Evolutionary conservation across 257 asterid genomes (phyloP), one percentile per base, ranked within the genome.

Genomic region (Striga asiatica): DNA sequence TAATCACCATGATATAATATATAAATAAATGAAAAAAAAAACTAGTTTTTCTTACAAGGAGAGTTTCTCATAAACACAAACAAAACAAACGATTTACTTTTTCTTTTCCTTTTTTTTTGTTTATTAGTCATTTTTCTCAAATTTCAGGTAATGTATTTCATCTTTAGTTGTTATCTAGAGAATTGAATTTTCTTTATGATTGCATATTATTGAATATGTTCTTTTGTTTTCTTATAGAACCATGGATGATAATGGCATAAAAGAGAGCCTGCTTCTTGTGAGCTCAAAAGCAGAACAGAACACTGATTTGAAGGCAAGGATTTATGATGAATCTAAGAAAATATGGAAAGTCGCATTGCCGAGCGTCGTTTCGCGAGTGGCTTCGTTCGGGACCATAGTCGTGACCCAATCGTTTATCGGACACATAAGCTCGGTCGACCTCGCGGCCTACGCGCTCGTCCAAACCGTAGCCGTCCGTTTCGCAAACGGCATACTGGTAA

Each of bases 291-390:
- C 10, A 14, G 18, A 41, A 17, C 21, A 38, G 50, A 47, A 39
- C 8, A 29, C 20, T 16, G 60, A 50, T 50, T 57, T 65, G 48
- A 65, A 21, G 35, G 47, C 17, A 41, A 56, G 45, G 32, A 16
- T 65, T 19, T 8, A 8, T 0, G 54, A 57, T 18, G 71, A 65
- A 50, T 65, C 54, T 0, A 57, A 29, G 21, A 57, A 50, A 17
- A 65, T 65, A 65, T 65, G 65, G 71, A 57, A 47, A 8, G 65
- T 65, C 6, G 71, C 71, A 14, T 23, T 47, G 2, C 69, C 69
- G 0, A 41, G 43, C 32, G 62, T 45, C 22, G 46, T 64, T 2
- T 19, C 69, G 3, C 5, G 61, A 58, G 71, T 66, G 31, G 31
- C 56, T 3, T 50, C 71, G 1, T 66, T 58, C 24, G 71, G 71